phyloP scores from a whole-genome alignment of 495 filamentous ascomycete genomes.

The Monascus purpureus region DNA sequence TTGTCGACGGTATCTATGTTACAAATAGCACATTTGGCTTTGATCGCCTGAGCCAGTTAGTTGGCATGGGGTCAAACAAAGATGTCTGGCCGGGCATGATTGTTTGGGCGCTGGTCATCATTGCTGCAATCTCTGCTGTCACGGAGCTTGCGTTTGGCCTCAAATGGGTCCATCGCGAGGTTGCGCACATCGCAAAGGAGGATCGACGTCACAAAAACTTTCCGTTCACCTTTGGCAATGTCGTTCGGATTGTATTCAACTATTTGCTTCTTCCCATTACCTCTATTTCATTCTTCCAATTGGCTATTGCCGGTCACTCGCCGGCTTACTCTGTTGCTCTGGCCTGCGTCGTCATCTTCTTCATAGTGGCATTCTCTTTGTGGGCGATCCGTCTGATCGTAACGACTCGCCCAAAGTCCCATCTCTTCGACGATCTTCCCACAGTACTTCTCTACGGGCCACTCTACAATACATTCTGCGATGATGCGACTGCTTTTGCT shows the following conservation, averaged over 20 bases:
- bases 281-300: slow-evolving; percentile 75
- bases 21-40: slow-evolving; percentile 60
- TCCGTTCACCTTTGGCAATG: slow-evolving; percentile 80
- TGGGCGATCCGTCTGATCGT: slow-evolving; percentile 72
- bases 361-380: slow-evolving; percentile 55
- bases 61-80: slow-evolving; percentile 60
- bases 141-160: slow-evolving; percentile 62
- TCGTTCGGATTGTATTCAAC: slow-evolving; percentile 80
- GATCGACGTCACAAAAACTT: slow-evolving; percentile 83
- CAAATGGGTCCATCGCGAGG: slow-evolving; percentile 58
- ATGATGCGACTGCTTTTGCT: slow-evolving; percentile 79
- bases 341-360: slow-evolving; percentile 57
- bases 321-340: slow-evolving; percentile 54
- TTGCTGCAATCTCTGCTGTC: slow-evolving; percentile 50
- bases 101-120: slow-evolving; percentile 66
- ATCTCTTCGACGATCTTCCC: slow-evolving; percentile 82
- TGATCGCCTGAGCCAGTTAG: slow-evolving; percentile 60
- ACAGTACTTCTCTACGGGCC: slow-evolving; percentile 85
- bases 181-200: slow-evolving; percentile 61
- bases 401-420: slow-evolving; percentile 64
- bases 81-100: slow-evolving; percentile 93
- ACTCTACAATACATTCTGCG: slow-evolving; percentile 93
- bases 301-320: slow-evolving; percentile 59
- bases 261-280: slow-evolving; percentile 82
- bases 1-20: slow-evolving; percentile 78